These are phyloP conservation scores for Fraxinus albicans DNA, from an alignment of 305 asterid genomes.

Conservation along the genomic window DNA sequence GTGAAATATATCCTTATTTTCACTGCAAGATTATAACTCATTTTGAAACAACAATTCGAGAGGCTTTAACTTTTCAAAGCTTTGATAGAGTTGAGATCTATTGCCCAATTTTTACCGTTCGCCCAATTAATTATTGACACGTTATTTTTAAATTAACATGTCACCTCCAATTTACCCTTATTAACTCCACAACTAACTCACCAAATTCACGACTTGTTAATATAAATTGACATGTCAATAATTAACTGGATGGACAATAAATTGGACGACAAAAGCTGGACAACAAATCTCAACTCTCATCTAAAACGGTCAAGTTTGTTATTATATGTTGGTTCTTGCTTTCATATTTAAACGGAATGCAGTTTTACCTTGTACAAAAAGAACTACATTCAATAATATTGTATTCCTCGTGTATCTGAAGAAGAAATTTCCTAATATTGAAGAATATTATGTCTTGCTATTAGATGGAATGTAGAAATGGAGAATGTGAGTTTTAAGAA, in stretches of 20 bases:
- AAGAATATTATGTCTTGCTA: not conserved
- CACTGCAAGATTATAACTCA: not conserved
- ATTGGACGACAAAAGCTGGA: not conserved
- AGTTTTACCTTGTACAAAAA: not conserved
- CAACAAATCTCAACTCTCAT: not conserved
- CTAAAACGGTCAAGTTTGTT: not conserved
- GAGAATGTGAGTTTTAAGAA: not conserved
- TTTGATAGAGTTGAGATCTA: not conserved
- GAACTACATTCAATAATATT: not conserved
- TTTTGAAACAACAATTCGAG: not conserved
- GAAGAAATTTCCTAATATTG: not conserved
- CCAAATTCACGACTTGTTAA: not conserved
- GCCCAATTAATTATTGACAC: not conserved
- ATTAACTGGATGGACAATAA: not conserved
- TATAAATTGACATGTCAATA: too few species aligned
- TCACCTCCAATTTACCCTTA: not conserved
- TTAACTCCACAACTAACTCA: not conserved
- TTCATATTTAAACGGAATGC: not conserved
- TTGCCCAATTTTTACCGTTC: not conserved
- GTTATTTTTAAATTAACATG: not conserved
- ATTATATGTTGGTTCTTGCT: not conserved
- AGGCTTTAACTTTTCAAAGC: not conserved
- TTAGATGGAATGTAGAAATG: not conserved
- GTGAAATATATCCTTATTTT: not conserved
- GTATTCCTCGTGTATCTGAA: not conserved